phyloP scores from a whole-genome alignment of 2,329 filamentous ascomycete genomes.

The Pseudogymnoascus sp. region DNA sequence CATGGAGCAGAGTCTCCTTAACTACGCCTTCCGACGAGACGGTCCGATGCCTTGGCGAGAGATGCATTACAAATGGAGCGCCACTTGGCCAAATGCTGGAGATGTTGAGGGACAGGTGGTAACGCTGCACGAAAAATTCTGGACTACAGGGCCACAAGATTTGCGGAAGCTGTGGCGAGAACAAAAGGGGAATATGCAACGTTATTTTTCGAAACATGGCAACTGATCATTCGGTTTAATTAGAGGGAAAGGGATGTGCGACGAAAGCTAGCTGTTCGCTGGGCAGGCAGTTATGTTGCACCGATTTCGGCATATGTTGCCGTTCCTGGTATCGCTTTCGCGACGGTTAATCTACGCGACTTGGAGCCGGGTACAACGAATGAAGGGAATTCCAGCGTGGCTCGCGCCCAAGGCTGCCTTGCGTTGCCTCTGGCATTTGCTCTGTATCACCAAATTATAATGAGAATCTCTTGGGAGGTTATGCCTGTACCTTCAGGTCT shows the following conservation, averaged over 20 bases:
- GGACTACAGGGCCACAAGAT: conserved; percentile 23
- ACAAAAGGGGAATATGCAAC: conserved; percentile 8
- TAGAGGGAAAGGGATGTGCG: background rate
- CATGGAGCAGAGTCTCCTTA: conserved; percentile 38
- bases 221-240: background rate
- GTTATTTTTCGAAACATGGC: background rate
- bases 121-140: conserved; percentile 34
- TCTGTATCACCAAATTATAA: background rate
- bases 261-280: background rate
- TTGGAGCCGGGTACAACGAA: background rate
- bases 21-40: conserved; percentile 35
- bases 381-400: background rate
- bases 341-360: background rate
- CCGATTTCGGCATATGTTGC: background rate
- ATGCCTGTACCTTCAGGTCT: background rate
- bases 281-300: background rate
- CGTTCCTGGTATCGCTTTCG: background rate
- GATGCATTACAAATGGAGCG: conserved; percentile 34
- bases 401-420: background rate
- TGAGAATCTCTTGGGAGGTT: background rate
- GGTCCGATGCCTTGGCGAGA: conserved; percentile 38
- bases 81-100: conserved; percentile 31
- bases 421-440: background rate
- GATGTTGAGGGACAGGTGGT: conserved; percentile 30
- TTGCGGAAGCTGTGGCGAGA: conserved; percentile 16